These are phyloP conservation scores for Thymus mandschuricus DNA, from an alignment of 257 asterid species.

Conservation along the genomic window DNA sequence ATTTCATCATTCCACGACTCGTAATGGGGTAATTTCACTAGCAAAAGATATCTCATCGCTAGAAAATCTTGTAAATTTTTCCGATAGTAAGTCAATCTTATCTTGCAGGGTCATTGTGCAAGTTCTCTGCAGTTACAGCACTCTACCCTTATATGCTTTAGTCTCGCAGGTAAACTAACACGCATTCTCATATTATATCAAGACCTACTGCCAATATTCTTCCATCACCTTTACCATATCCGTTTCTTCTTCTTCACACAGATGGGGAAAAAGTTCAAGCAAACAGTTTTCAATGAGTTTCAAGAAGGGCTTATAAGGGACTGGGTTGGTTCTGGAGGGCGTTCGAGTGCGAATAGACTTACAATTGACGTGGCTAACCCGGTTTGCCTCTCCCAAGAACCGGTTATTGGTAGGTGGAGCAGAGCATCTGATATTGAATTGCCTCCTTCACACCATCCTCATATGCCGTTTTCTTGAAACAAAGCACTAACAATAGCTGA, in stretches of 20 bases:
- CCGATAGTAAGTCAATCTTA: not conserved
- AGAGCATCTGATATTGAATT: slow-evolving; percentile 45
- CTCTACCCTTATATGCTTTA: slow-evolving; percentile 49
- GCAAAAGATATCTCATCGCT: no score
- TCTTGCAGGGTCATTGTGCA: slow-evolving; percentile 46
- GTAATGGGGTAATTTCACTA: slow-evolving; percentile 56
- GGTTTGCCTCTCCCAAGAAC: slow-evolving; percentile 38
- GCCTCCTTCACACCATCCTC: slow-evolving; percentile 36
- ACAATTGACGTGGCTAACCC: slow-evolving; percentile 37
- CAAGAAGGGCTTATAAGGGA: slow-evolving; percentile 22
- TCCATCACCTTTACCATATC: not conserved
- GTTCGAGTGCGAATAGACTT: slow-evolving; percentile 19
- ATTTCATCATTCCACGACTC: slow-evolving; percentile 67
- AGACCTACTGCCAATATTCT: not conserved
- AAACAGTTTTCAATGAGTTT: slow-evolving; percentile 49
- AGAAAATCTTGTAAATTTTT: no score
- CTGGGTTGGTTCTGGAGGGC: slow-evolving; percentile 42
- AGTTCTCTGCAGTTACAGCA: slow-evolving; percentile 60
- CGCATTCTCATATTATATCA: not conserved
- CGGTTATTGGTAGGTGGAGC: slow-evolving; percentile 28
- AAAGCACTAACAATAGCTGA: not conserved
- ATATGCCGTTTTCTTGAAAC: slow-evolving; percentile 25
- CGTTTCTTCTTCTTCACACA: slow-evolving; percentile 33
- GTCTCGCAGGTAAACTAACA: slow-evolving; percentile 45
- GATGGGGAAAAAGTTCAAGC: slow-evolving; percentile 84